phyloP scores from a whole-genome alignment of 1,284 basidiomycete species.

The Papiliotrema terrestris region DNA sequence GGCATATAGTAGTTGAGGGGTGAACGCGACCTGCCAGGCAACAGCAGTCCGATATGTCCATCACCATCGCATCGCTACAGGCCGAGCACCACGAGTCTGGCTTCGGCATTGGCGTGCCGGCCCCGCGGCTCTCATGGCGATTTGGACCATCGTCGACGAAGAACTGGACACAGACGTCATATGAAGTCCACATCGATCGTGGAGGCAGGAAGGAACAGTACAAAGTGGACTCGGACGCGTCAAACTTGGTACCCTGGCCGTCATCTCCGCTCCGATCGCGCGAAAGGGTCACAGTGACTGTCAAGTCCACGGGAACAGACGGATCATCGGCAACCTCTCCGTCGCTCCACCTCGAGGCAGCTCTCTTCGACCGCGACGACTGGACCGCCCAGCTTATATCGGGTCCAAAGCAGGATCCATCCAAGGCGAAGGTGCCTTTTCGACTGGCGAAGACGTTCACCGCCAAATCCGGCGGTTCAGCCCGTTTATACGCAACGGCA shows the following conservation, averaged over 20 bases:
- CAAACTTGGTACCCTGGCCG: constrained; percentile 28
- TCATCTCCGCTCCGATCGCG: constrained; percentile 16
- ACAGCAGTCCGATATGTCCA: neutral
- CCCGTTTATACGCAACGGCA: constrained; percentile 34
- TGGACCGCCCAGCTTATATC: constrained; percentile 19
- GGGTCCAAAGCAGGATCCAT: constrained; percentile 1
- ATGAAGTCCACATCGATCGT: constrained; percentile 18
- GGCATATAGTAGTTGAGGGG: too few relatives aligned
- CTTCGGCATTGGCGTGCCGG: constrained; percentile 8
- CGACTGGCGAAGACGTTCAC: constrained; percentile 9
- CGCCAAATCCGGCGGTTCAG: neutral
- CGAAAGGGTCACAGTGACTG: constrained; percentile 16
- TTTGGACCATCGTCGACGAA: constrained; percentile 10
- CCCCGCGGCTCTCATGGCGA: constrained; percentile 32
- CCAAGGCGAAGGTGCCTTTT: constrained; percentile 21
- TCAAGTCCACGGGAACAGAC: constrained; percentile 14
- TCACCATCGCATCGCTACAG: constrained; percentile 3
- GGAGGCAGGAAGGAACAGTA: constrained; percentile 3
- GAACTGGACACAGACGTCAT: constrained; percentile 27
- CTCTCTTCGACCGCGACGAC: constrained; percentile 18
- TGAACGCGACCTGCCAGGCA: neutral
- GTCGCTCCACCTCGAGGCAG: constrained; percentile 20
- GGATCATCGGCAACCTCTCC: constrained; percentile 12
- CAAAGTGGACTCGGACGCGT: constrained; percentile 11
- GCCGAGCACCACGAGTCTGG: constrained; percentile 6